Evolutionary conservation across 495 filamentous ascomycete species (phyloP), one percentile per base, ranked within the genome.

Genomic region (Hypoxylon perforatum): DNA sequence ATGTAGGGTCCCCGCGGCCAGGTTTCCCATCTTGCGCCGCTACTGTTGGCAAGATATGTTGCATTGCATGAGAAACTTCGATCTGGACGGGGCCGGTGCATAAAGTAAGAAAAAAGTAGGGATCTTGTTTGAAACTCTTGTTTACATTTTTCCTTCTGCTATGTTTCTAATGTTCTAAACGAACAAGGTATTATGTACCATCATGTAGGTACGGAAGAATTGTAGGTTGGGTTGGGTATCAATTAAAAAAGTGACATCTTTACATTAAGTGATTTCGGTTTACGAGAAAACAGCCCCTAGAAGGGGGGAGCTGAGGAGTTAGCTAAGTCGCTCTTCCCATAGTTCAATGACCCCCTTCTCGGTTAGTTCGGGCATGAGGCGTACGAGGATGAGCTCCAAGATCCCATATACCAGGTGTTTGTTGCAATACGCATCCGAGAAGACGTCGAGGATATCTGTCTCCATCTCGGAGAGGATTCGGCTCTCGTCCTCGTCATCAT

Each of bases 361-460:
- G 28, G 86, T 84, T 67, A 98, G 68, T 82, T 99, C 95, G 23
- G 95, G 95, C 51, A 97, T 82, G 30, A 97, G 76, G 67, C 89
- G 85, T 35, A 90, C 87, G 12, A 99, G 79, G 0, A 96, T 60
- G 53, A 92, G 78, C 76, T 98, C 95, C 38, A 97, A 69, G 38
- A 93, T 81, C 19, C 84, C 80, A 66, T 94, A 96, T 42, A 94
- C 75, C 9, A 99, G 77, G 75, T 98, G 93, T 76, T 91, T 94
- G 79, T 97, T 98, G 74, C 91, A 87, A 77, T 96, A 97, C 10
- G 83, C 84, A 75, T 96, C 92, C 2, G 83, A 84, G 70, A 96
- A 91, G 14, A 92, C 78, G 67, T 92, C 89, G 17, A 97, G 82
- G 21, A 90, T 79, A 57, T 71, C 75, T 48, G 80, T 73, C 46